Conservation (phyloP, 768 basidiomycete species). For the Leucosporidium creatinivorum region DNA sequence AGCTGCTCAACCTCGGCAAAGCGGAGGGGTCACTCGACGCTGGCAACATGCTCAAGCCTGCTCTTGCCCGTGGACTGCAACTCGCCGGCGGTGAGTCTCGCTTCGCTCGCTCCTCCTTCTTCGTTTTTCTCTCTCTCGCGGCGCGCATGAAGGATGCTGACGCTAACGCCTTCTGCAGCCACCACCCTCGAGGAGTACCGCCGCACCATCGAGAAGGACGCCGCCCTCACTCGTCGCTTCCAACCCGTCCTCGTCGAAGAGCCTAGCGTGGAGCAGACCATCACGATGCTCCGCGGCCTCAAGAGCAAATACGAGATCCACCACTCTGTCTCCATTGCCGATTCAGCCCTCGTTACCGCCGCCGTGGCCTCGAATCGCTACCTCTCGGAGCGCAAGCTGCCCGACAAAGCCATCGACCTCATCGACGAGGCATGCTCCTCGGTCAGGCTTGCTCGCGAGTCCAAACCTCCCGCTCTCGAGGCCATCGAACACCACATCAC, state of each 20-base stretch:
- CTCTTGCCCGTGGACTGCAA: conserved; percentile 80
- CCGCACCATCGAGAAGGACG: conserved; percentile 87
- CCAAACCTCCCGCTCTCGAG: conserved; percentile 86
- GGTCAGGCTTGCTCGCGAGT: conserved; percentile 86
- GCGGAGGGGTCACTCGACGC: conserved; percentile 92
- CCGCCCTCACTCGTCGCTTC: conserved; percentile 41
- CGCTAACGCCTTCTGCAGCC: too few relatives aligned
- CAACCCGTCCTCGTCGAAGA: conserved; percentile 68
- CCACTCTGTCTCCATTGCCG: conserved; percentile 80
- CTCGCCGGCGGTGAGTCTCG: conserved; percentile 39
- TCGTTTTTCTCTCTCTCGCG: conserved; percentile 35
- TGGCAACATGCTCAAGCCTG: conserved; percentile 49
- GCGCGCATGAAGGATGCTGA: too few relatives aligned
- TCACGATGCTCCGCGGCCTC: conserved; percentile 88
- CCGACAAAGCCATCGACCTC: neutral
- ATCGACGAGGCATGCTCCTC: conserved; percentile 83
- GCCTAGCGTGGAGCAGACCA: conserved; percentile 77
- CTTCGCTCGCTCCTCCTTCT: conserved; percentile 50
- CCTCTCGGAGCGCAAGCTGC: conserved; percentile 47
- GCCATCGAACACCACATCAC: conserved; percentile 78
- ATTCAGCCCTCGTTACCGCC: conserved; percentile 78
- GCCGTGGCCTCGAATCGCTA: conserved; percentile 89
- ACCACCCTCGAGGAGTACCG: conserved; percentile 88
- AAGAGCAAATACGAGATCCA: conserved; percentile 70
- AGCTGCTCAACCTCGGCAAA: conserved; percentile 81